phyloP scores from a whole-genome alignment of 164 flowering plant genomes.

The Piper betle region DNA sequence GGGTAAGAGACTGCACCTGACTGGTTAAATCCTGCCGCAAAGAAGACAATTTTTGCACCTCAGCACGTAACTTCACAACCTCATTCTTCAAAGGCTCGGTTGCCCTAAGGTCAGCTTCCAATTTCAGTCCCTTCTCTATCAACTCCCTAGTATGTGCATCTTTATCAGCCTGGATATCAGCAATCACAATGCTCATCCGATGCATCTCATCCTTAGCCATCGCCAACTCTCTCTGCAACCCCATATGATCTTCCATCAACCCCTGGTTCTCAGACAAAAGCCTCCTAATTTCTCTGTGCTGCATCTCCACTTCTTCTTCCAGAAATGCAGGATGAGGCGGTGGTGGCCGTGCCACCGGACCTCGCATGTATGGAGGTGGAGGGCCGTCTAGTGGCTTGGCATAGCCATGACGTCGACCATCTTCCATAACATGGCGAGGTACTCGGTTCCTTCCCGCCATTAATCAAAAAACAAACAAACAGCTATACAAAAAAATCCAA shows the following conservation, averaged over 20 bases:
- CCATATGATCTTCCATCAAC: slow-evolving; percentile 62
- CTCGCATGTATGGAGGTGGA: slow-evolving; percentile 30
- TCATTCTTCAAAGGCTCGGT: slow-evolving; percentile 67
- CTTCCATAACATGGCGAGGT: slow-evolving; percentile 36
- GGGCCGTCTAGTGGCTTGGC: slow-evolving; percentile 41
- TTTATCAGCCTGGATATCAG: slow-evolving; percentile 60
- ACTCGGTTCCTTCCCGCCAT: slow-evolving; percentile 82
- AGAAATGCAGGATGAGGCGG: slow-evolving; percentile 67
- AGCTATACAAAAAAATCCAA: neutral
- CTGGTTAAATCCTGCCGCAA: slow-evolving; percentile 49
- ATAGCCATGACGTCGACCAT: slow-evolving; percentile 46
- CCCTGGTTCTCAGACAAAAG: slow-evolving; percentile 63
- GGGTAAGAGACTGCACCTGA: slow-evolving; percentile 49
- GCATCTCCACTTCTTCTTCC: slow-evolving; percentile 86
- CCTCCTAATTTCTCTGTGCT: slow-evolving; percentile 61
- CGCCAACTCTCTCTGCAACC: slow-evolving; percentile 53
- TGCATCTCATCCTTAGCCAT: slow-evolving; percentile 75
- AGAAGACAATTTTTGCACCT: slow-evolving; percentile 53
- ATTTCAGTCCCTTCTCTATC: slow-evolving; percentile 63
- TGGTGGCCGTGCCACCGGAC: slow-evolving; percentile 28
- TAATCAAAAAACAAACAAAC: neutral
- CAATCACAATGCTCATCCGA: slow-evolving; percentile 50
- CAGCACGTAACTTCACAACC: slow-evolving; percentile 47
- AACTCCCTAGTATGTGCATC: slow-evolving; percentile 70
- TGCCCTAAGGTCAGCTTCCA: slow-evolving; percentile 84